phyloP scores from a whole-genome alignment of 2,329 filamentous ascomycete species.

The Cytospora chrysosperma region DNA sequence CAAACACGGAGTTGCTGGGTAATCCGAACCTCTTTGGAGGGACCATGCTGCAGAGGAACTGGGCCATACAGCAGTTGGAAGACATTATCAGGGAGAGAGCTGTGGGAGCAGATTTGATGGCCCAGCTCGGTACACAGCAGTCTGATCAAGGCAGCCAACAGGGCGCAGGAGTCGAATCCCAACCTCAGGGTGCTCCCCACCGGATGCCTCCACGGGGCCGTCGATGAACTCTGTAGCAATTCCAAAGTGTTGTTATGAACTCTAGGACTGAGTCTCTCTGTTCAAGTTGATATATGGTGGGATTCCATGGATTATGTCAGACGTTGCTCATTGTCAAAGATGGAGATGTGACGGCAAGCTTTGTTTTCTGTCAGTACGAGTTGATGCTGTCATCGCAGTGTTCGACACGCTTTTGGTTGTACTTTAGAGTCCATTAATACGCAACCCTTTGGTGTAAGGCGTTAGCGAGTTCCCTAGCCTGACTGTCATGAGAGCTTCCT shows the following conservation, averaged over 20 bases:
- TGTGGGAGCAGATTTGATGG: background rate
- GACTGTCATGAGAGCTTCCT: background rate
- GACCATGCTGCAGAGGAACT: background rate
- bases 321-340: background rate
- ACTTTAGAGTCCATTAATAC: background rate
- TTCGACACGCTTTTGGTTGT: background rate
- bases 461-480: background rate
- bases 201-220: background rate
- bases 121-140: background rate
- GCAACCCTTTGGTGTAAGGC: background rate
- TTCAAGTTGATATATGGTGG: background rate
- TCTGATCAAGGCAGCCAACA: background rate
- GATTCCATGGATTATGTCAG: background rate
- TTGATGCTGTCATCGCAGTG: background rate
- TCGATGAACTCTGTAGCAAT: background rate
- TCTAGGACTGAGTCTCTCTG: background rate
- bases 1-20: constrained; percentile 1
- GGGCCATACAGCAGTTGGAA: constrained; percentile 9
- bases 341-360: background rate
- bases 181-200: background rate
- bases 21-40: constrained; percentile 3
- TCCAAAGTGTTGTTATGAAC: background rate
- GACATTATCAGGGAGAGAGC: constrained; percentile 7
- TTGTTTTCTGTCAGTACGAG: background rate
- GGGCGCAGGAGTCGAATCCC: background rate